Conservation (phyloP, 352 stramenopile species). For the Phytophthora agathidicida region DNA sequence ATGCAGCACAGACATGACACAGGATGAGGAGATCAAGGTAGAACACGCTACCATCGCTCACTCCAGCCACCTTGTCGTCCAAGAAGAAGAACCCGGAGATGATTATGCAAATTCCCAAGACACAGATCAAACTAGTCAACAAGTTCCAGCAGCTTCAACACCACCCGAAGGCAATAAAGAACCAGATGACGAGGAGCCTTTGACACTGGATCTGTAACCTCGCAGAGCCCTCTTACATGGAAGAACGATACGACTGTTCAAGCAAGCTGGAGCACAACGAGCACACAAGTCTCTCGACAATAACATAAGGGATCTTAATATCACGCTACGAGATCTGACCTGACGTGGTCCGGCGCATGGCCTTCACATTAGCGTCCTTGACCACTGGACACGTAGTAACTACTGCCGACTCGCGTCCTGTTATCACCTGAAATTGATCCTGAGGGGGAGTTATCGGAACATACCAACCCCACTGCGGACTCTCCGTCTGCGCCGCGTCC, state of each 20-base stretch:
- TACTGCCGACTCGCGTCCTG: slow-evolving; percentile 4
- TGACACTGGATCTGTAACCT: slow-evolving; percentile 31
- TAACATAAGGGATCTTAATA: slow-evolving; percentile 15
- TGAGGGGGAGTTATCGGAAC: slow-evolving; percentile 85
- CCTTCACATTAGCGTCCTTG: slow-evolving; percentile 1
- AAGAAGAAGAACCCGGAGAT: neutral
- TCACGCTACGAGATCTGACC: slow-evolving; percentile 39
- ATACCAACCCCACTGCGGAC: slow-evolving; percentile 89
- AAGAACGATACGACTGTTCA: neutral
- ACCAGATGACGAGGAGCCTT: slow-evolving; percentile 8
- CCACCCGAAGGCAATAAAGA: neutral
- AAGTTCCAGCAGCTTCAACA: neutral
- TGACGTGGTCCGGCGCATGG: slow-evolving; percentile 43
- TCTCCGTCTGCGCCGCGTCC: slow-evolving; percentile 57
- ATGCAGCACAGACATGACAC: slow-evolving; percentile 29
- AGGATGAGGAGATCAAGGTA: slow-evolving; percentile 7
- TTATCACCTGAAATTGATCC: slow-evolving; percentile 51
- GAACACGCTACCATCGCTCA: neutral
- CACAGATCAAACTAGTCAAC: neutral
- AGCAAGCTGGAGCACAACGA: neutral
- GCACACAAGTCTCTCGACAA: slow-evolving; percentile 8
- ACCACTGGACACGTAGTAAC: neutral
- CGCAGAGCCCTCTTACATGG: too few relatives aligned
- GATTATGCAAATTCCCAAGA: neutral
- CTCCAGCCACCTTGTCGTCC: neutral